A percentile compares a stretch with the other conserved stretches of the same genome.
Evolutionary conservation across 371 early-diverging fungal species (phyloP).

Genomic region (Modicella reniformis): DNA sequence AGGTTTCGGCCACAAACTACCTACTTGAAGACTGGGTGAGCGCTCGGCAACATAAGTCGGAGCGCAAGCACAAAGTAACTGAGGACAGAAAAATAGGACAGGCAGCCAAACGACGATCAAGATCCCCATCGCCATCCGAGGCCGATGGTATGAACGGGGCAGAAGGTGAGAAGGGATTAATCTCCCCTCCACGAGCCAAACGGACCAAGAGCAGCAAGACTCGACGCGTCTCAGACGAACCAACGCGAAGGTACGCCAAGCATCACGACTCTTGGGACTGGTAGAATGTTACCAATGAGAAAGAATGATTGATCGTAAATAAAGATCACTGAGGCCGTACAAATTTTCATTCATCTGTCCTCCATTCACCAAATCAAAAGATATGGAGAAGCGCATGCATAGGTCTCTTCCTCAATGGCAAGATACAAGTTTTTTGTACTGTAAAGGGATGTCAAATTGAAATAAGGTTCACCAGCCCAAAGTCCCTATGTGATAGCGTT

Average conservation of each 20-base stretch:
- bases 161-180: not conserved
- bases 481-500: too few relatives aligned
- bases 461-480: too few relatives aligned
- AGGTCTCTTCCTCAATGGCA: too few relatives aligned
- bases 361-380: too few relatives aligned
- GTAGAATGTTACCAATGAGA: too few relatives aligned
- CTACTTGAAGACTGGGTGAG: conserved; percentile 42
- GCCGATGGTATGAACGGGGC: conserved; percentile 18
- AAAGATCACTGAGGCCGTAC: not conserved
- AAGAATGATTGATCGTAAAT: too few relatives aligned
- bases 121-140: conserved; percentile 24
- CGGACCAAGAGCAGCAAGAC: conserved; percentile 33
- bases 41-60: conserved; percentile 35
- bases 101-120: conserved; percentile 45
- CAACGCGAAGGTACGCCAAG: conserved; percentile 32
- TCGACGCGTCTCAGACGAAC: conserved; percentile 22
- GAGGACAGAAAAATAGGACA: conserved; percentile 48
- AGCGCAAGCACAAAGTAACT: conserved; percentile 21
- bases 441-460: too few relatives aligned
- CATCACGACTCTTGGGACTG: not conserved
- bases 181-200: conserved; percentile 18
- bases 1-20: conserved; percentile 44
- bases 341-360: too few relatives aligned
- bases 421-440: too few relatives aligned
- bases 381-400: too few relatives aligned